These are phyloP conservation scores for Apiotrichum sp. DNA, from an alignment of 1,284 basidiomycete species.

Conservation along the genomic window DNA sequence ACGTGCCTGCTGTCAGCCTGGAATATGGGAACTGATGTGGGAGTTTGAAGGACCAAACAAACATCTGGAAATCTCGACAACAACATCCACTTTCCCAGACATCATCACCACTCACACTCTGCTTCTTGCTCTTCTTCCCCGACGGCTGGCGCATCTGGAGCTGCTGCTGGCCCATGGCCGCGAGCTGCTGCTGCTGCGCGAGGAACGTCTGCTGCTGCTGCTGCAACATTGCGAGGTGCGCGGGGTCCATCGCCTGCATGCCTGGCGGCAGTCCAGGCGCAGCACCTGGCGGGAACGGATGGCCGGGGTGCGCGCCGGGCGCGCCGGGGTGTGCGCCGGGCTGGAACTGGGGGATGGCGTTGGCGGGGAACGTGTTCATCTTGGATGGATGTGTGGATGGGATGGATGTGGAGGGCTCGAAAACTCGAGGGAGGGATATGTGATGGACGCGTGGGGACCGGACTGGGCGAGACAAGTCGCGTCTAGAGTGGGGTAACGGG, in stretches of 20 bases:
- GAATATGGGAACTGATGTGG: neutral
- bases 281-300: neutral
- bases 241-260: constrained; percentile 5
- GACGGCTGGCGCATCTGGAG: constrained; percentile 2
- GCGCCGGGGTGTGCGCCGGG: constrained; percentile 1
- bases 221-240: constrained; percentile 16
- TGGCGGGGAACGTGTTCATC: constrained; percentile 15
- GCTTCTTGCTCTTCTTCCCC: constrained; percentile 1
- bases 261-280: neutral
- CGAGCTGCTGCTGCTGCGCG: constrained; percentile 19
- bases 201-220: constrained; percentile 16
- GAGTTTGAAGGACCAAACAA: neutral
- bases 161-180: constrained; percentile 4
- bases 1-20: neutral
- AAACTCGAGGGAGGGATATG: neutral
- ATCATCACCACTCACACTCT: neutral
- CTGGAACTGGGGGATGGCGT: constrained; percentile 14
- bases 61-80: neutral
- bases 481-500: neutral
- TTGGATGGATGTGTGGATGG: neutral
- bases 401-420: neutral
- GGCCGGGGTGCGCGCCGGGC: neutral
- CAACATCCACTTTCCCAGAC: neutral
- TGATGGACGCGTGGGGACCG: neutral
- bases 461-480: neutral